Conservation (phyloP, 108 stramenopile species). For the Fragilaria crotonensis region DNA sequence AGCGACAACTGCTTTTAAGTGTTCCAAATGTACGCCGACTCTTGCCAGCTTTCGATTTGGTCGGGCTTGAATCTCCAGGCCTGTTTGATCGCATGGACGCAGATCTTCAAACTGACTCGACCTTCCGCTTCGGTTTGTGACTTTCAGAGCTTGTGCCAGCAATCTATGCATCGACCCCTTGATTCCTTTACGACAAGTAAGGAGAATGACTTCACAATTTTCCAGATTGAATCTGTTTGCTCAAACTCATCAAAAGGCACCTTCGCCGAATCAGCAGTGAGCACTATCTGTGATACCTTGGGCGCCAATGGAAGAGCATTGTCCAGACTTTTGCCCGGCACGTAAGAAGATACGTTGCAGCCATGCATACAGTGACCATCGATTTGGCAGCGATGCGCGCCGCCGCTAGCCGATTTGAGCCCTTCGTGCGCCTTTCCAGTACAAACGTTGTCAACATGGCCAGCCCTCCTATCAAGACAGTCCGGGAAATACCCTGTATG, state of each 20-base stretch:
- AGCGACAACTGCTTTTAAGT: constrained; percentile 43
- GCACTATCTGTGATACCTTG: too few relatives aligned
- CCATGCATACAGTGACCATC: background rate
- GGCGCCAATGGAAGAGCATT: too few relatives aligned
- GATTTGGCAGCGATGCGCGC: background rate
- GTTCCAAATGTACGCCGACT: constrained; percentile 41
- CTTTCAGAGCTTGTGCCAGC: constrained; percentile 41
- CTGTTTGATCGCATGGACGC: constrained; percentile 30
- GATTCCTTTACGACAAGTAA: constrained; percentile 48
- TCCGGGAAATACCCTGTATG: background rate
- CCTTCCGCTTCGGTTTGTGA: constrained; percentile 33
- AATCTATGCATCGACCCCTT: constrained; percentile 53
- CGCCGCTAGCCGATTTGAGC: background rate
- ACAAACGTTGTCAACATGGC: background rate
- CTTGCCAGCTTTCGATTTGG: constrained; percentile 38
- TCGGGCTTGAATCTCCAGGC: constrained; percentile 46
- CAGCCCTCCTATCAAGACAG: background rate
- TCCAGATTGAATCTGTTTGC: constrained; percentile 53
- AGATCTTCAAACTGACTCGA: constrained; percentile 21
- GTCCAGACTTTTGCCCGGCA: background rate
- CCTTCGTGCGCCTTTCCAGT: background rate
- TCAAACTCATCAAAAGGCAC: constrained; percentile 34
- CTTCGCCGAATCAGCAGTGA: too few relatives aligned
- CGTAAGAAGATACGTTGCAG: background rate
- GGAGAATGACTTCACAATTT: constrained; percentile 56